These are phyloP conservation scores for Strigomonas culicis DNA, from an alignment of 208 protist genomes.

Conservation along the genomic window DNA sequence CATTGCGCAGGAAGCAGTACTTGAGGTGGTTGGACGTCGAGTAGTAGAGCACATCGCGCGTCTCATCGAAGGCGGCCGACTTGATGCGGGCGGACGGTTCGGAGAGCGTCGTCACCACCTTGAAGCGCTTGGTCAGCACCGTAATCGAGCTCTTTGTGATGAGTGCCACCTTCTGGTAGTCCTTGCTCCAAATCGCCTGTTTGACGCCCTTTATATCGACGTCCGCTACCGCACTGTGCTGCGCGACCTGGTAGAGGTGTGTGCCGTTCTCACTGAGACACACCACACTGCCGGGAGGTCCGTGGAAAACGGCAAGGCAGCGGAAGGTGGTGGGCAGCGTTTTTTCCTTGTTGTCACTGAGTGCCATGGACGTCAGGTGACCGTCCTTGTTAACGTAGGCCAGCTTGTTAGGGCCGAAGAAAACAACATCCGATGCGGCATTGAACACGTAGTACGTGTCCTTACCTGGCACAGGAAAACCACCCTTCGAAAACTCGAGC, in stretches of 20 bases:
- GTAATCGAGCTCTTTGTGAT: constrained; percentile 88
- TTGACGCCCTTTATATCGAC: constrained; percentile 63
- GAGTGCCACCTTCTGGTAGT: constrained; percentile 91
- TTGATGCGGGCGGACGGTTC: constrained; percentile 96
- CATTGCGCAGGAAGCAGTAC: constrained; percentile 91
- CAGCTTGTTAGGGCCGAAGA: constrained; percentile 95
- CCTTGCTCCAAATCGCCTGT: constrained; percentile 95
- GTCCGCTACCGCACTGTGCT: constrained; percentile 75
- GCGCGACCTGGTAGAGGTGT: constrained; percentile 94
- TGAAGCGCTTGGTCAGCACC: constrained; percentile 89
- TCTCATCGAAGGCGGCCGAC: constrained; percentile 89
- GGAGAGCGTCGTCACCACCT: constrained; percentile 85
- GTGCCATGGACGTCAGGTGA: constrained; percentile 85
- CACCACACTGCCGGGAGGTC: constrained; percentile 71
- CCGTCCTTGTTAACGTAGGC: constrained; percentile 87
- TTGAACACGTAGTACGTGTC: constrained; percentile 52
- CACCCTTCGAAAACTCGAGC: not conserved
- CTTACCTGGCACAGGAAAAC: constrained; percentile 5
- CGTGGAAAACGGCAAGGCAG: constrained; percentile 75
- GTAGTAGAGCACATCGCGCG: constrained; percentile 96
- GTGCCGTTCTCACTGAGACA: constrained; percentile 83
- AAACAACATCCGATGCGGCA: constrained; percentile 83
- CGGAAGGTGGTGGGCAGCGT: constrained; percentile 41
- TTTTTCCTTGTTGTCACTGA: constrained; percentile 81
- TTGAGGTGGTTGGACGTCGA: constrained; percentile 98